These are phyloP conservation scores for Plasmopara muralis DNA, from an alignment of 352 stramenopile genomes.

Conservation along the genomic window DNA sequence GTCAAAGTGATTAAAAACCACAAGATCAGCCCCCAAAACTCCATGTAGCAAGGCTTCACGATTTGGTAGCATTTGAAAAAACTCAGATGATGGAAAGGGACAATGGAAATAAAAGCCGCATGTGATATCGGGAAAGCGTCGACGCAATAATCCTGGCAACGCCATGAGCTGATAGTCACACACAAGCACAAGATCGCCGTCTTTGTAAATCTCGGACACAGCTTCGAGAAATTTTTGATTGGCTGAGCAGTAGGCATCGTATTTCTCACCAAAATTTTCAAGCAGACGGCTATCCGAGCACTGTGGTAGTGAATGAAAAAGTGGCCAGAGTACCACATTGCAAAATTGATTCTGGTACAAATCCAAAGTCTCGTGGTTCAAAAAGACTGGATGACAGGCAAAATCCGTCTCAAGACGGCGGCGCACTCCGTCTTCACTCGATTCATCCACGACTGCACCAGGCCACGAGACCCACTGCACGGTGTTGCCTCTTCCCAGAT, in stretches of 20 bases:
- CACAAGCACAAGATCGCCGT: conserved; percentile 82
- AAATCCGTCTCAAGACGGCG: conserved; percentile 75
- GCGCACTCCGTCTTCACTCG: conserved; percentile 66
- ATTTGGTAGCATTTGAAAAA: conserved; percentile 86
- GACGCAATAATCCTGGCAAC: conserved; percentile 64
- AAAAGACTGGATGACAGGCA: conserved; percentile 80
- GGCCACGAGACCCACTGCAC: conserved; percentile 89
- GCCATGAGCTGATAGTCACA: conserved; percentile 89
- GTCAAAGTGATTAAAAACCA: conserved; percentile 88
- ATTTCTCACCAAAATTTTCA: conserved; percentile 83
- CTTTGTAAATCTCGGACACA: conserved; percentile 75
- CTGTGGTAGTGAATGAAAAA: conserved; percentile 86
- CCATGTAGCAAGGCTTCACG: conserved; percentile 74
- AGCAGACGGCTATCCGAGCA: conserved; percentile 61
- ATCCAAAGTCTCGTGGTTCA: conserved; percentile 67
- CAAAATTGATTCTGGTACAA: conserved; percentile 88
- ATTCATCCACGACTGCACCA: conserved; percentile 69
- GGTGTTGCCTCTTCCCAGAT: conserved; percentile 66
- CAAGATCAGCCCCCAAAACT: conserved; percentile 77
- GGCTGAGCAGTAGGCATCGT: conserved; percentile 80
- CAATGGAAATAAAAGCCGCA: conserved; percentile 88
- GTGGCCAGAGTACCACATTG: conserved; percentile 86
- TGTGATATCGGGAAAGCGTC: conserved; percentile 67
- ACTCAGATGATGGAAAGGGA: conserved; percentile 86
- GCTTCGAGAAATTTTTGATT: conserved; percentile 85